Base-by-base conservation (phyloP, 1,284 basidiomycete species). In the Ceratobasidium sp. region DNA sequence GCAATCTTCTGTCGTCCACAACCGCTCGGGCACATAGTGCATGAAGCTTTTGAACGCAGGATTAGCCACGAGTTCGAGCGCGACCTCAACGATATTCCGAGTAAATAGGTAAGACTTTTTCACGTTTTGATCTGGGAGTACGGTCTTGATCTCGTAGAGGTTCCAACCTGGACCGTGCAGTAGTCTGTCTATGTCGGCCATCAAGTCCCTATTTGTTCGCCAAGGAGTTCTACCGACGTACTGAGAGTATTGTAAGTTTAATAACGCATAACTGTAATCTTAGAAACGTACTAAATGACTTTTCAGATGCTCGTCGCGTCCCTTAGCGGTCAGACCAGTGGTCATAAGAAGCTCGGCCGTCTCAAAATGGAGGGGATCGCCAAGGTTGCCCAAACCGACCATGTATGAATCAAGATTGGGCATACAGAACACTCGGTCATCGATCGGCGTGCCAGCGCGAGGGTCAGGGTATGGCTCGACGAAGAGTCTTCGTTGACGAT, bases 51-150 rank as follows among this genome's bases (percentile, higher is more conserved):
- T 36, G 47, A 76, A 75, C 5, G 29, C 41, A 15, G 65, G 54
- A 33, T 76, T 76, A 11, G 60, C 60, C 14, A 76, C 14, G 0
- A 76, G 56, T 27, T 45, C 33, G 11, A 29, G 33, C 8, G 41
- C 41, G 24, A 62, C 22, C n/a, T 44, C 59, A 41, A 62, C 22
- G 22, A 62, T 44, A 62, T 62, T 44, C n/a, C 33, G 33, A 2
- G 11, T 36, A 6, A 62, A 24, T 1, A 62, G 59, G 41, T 62
- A 62, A 11, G 27, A 29, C 2, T 1, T 9, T n/a, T 45, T 6
- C 9, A 44, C 27, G 1, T n/a, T 4, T 7, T 36, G 29, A 22
- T 44, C 24, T 2, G 29, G 29, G 4, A n/a, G 15, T 60, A 17
- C 15, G 2, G 19, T 60, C 8, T 36, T 19, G 7, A 60, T 33